Conservation (phyloP, 1,284 basidiomycete genomes). For the Fomitopsis pinicola region DNA sequence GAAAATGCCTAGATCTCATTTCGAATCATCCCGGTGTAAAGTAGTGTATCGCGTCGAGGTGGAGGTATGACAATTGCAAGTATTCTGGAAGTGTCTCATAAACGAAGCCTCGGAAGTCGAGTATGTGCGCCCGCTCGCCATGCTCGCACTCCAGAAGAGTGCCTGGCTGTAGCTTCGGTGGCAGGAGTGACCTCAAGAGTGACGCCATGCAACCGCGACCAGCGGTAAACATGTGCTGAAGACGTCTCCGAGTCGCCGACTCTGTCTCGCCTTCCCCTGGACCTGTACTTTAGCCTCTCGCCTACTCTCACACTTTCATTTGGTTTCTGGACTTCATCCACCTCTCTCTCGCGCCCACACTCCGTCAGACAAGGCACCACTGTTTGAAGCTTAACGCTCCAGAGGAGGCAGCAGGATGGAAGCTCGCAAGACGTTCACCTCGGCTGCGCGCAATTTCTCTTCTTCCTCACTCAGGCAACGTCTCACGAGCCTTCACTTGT, state of each 20-base stretch:
- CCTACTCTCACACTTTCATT: neutral
- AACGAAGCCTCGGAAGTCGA: no score
- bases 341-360: neutral
- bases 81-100: neutral
- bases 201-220: neutral
- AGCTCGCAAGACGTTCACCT: slow-evolving; percentile 26
- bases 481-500: slow-evolving; percentile 55
- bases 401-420: slow-evolving; percentile 19
- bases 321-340: neutral
- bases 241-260: neutral
- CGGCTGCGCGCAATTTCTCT: slow-evolving; percentile 29
- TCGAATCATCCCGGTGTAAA: neutral
- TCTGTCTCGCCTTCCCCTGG: neutral
- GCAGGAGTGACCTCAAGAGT: neutral
- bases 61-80: neutral
- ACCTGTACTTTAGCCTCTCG: neutral
- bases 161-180: neutral
- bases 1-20: slow-evolving; percentile 6
- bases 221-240: neutral
- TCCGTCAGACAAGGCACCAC: neutral
- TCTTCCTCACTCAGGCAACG: slow-evolving; percentile 45
- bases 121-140: no score
- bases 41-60: neutral
- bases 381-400: neutral
- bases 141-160: neutral